phyloP scores from a whole-genome alignment of 2,329 filamentous ascomycete genomes.

The Venturia effusa region DNA sequence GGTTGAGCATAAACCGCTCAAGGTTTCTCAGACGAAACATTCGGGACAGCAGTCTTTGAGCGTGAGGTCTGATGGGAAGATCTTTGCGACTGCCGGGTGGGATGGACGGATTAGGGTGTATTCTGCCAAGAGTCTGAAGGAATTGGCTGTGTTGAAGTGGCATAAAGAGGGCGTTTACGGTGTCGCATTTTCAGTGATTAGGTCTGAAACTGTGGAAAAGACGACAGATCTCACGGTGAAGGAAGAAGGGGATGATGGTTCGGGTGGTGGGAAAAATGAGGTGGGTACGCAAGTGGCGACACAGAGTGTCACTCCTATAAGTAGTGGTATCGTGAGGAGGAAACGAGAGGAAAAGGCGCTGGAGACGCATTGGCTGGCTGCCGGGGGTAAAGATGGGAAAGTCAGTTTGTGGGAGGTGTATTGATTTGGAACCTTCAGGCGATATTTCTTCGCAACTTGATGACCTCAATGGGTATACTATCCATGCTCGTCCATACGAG shows the following conservation, averaged over 20 bases:
- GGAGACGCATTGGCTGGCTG: constrained; percentile 76
- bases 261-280: neutral
- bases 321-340: constrained; percentile 20
- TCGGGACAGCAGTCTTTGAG: constrained; percentile 75
- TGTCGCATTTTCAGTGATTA: constrained; percentile 53
- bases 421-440: constrained; percentile 15
- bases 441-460: too few species aligned
- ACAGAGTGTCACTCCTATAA: neutral
- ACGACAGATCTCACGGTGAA: neutral
- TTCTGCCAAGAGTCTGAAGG: constrained; percentile 65
- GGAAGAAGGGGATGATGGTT: neutral
- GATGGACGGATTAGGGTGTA: constrained; percentile 76
- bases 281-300: constrained; percentile 2
- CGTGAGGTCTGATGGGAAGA: constrained; percentile 66
- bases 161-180: constrained; percentile 82
- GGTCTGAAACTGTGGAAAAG: neutral
- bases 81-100: constrained; percentile 91
- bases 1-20: constrained; percentile 35
- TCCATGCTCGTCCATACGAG: too few species aligned
- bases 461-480: too few species aligned
- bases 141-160: constrained; percentile 90
- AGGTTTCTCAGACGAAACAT: constrained; percentile 67
- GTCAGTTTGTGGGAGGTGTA: constrained; percentile 95
- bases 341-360: constrained; percentile 44
- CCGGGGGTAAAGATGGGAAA: constrained; percentile 88